Percentiles rank a stretch among this genome's conserved stretches.
Evolutionary conservation across 441 rosid species (phyloP).

Genomic region (Monsonia emarginata): DNA sequence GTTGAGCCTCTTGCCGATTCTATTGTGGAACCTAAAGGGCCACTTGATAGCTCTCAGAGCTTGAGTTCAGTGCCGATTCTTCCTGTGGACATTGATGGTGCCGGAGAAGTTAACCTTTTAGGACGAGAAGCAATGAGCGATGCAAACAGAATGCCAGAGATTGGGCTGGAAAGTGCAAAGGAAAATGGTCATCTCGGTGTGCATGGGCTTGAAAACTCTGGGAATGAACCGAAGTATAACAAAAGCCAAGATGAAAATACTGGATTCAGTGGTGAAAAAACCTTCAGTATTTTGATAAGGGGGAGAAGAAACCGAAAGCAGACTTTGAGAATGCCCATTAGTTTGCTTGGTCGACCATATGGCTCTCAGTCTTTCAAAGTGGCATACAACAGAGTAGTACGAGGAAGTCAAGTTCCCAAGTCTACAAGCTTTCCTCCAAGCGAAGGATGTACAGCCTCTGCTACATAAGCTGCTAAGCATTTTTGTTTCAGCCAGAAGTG

Average conservation of each 20-base stretch:
- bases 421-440: constrained; percentile 29
- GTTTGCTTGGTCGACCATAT: constrained; percentile 81
- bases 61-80: constrained; percentile 34
- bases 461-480: constrained; percentile 27
- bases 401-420: constrained; percentile 69
- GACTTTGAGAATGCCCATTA: constrained; percentile 83
- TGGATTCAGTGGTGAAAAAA: constrained; percentile 40
- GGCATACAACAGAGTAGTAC: constrained; percentile 62
- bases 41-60: constrained; percentile 25
- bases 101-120: constrained; percentile 31
- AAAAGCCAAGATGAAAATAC: constrained; percentile 23
- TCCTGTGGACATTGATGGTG: constrained; percentile 46
- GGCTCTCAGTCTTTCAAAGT: constrained; percentile 84
- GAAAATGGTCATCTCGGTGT: constrained; percentile 35
- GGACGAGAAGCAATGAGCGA: constrained; percentile 26
- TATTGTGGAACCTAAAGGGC: constrained; percentile 31
- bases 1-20: constrained; percentile 57
- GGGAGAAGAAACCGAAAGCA: constrained; percentile 88
- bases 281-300: constrained; percentile 79
- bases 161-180: constrained; percentile 23
- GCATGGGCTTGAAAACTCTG: constrained; percentile 20
- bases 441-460: constrained; percentile 34
- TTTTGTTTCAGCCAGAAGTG: constrained; percentile 12
- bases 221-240: constrained; percentile 25
- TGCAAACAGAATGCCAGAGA: constrained; percentile 25